Evolutionary conservation across 495 filamentous ascomycete species (phyloP).

Genomic region (Daldinia decipiens): DNA sequence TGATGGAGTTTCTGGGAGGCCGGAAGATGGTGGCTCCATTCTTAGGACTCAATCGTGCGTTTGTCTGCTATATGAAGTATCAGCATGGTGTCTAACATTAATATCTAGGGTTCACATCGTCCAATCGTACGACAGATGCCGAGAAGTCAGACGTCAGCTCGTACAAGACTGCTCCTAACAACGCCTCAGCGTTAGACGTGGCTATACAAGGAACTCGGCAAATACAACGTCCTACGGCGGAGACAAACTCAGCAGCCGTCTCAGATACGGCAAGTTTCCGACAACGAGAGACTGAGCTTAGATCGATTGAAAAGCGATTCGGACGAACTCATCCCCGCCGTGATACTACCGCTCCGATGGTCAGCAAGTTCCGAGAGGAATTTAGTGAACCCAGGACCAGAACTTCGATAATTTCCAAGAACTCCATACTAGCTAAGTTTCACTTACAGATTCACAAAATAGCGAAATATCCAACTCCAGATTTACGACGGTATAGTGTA

Average conservation of each 20-base stretch:
- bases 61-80: background rate
- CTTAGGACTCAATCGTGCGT: slow-evolving; percentile 37
- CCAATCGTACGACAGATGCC: slow-evolving; percentile 39
- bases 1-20: slow-evolving; percentile 30
- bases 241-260: slow-evolving; percentile 27
- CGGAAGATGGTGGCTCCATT: slow-evolving; percentile 29
- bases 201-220: slow-evolving; percentile 13
- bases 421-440: slow-evolving; percentile 50
- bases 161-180: slow-evolving; percentile 44
- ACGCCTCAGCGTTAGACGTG: slow-evolving; percentile 31
- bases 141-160: slow-evolving; percentile 47
- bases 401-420: slow-evolving; percentile 29
- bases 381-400: slow-evolving; percentile 32
- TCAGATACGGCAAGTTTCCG: slow-evolving; percentile 42
- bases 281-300: slow-evolving; percentile 44
- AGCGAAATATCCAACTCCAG: slow-evolving; percentile 41
- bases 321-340: slow-evolving; percentile 44
- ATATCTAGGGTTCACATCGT: slow-evolving; percentile 30
- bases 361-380: slow-evolving; percentile 51
- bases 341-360: slow-evolving; percentile 41
- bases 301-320: slow-evolving; percentile 49
- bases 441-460: slow-evolving; percentile 48
- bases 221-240: slow-evolving; percentile 4
- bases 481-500: slow-evolving; percentile 16
- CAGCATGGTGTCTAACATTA: slow-evolving; percentile 14